Evolutionary conservation across 495 filamentous ascomycete species (phyloP).

Genomic region (Pyrenula massariospora): DNA sequence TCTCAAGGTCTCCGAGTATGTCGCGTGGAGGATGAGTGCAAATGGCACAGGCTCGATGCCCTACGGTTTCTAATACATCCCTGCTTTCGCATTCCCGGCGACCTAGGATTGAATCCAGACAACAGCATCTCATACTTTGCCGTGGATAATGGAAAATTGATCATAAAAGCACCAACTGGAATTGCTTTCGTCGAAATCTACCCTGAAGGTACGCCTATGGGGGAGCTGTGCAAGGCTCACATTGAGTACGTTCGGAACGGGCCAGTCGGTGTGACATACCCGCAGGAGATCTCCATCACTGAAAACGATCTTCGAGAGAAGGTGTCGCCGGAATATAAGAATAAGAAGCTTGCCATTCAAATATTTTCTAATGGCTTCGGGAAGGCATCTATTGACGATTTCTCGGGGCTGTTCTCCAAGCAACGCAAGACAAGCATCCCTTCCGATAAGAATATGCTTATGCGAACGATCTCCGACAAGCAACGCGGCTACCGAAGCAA

Average conservation of each 20-base stretch:
- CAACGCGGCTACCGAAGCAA: conserved; percentile 61
- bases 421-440: conserved; percentile 60
- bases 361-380: conserved; percentile 68
- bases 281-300: conserved; percentile 28
- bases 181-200: conserved; percentile 75
- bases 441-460: conserved; percentile 26
- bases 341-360: conserved; percentile 55
- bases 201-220: conserved; percentile 47
- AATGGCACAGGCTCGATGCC: conserved; percentile 80
- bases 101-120: conserved; percentile 52
- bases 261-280: conserved; percentile 49
- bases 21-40: conserved; percentile 64
- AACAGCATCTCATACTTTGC: conserved; percentile 81
- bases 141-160: conserved; percentile 65
- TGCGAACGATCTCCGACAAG: neutral
- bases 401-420: conserved; percentile 56
- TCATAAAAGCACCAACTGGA: conserved; percentile 71
- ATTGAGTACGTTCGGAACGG: conserved; percentile 61
- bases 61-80: conserved; percentile 85
- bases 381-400: conserved; percentile 60
- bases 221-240: conserved; percentile 55
- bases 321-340: conserved; percentile 58
- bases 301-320: conserved; percentile 63
- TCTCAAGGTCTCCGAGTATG: conserved; percentile 64
- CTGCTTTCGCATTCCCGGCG: conserved; percentile 75